phyloP scores from a whole-genome alignment of 768 basidiomycete species.

The Tulasnella calospora region DNA sequence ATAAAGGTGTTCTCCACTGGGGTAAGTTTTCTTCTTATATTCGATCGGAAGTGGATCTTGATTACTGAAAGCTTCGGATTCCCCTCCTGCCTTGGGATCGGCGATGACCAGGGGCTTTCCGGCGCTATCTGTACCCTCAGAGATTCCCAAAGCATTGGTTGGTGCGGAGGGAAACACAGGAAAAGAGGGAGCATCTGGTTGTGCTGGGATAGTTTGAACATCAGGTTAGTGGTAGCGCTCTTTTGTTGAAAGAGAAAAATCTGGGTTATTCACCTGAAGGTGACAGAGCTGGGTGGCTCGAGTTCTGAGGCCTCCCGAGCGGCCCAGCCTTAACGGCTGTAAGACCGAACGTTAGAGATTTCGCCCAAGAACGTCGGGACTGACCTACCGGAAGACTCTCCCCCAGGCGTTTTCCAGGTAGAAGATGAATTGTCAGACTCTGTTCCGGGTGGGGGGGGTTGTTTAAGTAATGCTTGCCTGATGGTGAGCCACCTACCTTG shows the following conservation, averaged over 20 bases:
- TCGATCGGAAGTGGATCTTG: background rate
- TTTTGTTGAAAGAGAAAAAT: no score
- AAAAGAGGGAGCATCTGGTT: background rate
- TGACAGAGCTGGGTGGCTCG: background rate
- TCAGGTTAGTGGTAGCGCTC: no score
- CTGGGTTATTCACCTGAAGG: background rate
- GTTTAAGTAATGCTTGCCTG: background rate
- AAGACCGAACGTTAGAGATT: background rate
- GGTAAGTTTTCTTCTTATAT: background rate
- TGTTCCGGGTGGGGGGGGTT: background rate
- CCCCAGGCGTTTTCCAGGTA: background rate
- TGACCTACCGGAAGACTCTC: background rate
- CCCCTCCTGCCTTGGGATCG: background rate
- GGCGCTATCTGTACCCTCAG: background rate
- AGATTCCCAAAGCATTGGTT: background rate
- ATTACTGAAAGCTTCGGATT: background rate
- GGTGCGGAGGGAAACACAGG: background rate
- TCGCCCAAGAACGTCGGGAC: background rate
- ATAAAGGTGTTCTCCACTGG: background rate
- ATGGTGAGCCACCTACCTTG: background rate
- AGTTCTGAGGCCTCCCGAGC: background rate
- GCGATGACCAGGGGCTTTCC: background rate
- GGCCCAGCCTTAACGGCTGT: background rate
- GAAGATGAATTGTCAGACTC: background rate
- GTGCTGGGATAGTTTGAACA: background rate